These are phyloP conservation scores for Penicillium brevicompactum DNA, from an alignment of 2,329 filamentous ascomycete genomes.

Conservation along the genomic window DNA sequence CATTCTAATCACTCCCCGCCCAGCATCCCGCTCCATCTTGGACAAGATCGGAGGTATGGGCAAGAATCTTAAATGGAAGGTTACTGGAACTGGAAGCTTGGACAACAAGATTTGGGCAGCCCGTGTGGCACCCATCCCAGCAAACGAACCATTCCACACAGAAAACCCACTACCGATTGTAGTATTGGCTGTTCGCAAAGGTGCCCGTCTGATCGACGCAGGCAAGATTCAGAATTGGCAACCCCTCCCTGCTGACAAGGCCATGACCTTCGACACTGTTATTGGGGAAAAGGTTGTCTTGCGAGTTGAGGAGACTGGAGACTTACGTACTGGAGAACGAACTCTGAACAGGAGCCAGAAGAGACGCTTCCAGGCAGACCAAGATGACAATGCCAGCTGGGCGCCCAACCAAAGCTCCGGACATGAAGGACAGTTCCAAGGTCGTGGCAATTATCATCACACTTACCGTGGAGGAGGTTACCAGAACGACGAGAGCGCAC, in stretches of 20 bases:
- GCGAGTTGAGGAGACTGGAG: conserved; percentile 67
- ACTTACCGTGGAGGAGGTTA: conserved; percentile 36
- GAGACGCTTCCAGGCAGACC: conserved; percentile 59
- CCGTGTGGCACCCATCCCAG: conserved; percentile 70
- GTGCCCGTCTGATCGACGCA: conserved; percentile 76
- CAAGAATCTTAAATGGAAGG: conserved; percentile 79
- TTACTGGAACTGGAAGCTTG: conserved; percentile 72
- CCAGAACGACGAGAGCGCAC: conserved; percentile 48
- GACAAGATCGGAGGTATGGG: conserved; percentile 86
- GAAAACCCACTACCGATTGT: conserved; percentile 78
- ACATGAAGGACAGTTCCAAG: conserved; percentile 25
- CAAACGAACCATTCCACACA: conserved; percentile 70
- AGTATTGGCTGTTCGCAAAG: conserved; percentile 77
- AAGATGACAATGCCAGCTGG: conserved; percentile 53
- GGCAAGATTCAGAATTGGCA: conserved; percentile 82
- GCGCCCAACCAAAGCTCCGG: conserved; percentile 27
- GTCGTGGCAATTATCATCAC: conserved; percentile 24
- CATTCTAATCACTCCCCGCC: conserved; percentile 83
- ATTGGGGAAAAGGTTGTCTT: conserved; percentile 86
- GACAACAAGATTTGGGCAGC: conserved; percentile 89
- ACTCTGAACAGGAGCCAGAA: conserved; percentile 60
- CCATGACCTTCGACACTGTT: conserved; percentile 76
- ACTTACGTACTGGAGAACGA: conserved; percentile 61
- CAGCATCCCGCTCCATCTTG: conserved; percentile 71
- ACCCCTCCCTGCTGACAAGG: conserved; percentile 68